Conservation (phyloP, 1,284 basidiomycete genomes). For the Hymenochaete sp. region DNA sequence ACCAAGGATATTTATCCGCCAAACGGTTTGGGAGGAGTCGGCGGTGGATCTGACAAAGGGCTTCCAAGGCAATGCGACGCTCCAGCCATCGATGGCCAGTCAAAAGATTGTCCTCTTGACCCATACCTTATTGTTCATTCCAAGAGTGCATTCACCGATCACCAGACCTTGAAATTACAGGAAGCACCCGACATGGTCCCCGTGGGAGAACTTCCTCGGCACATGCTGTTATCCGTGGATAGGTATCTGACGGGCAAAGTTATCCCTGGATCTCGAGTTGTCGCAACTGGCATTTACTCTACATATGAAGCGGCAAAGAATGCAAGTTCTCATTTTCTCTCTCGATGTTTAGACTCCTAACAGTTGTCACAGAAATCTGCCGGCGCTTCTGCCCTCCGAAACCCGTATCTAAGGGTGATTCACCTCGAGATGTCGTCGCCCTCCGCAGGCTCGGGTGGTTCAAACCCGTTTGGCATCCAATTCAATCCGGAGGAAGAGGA, state of each 20-base stretch:
- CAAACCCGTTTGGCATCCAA: slow-evolving; percentile 73
- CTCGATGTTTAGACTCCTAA: background rate
- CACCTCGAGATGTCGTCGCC: slow-evolving; percentile 86
- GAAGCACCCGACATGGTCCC: slow-evolving; percentile 99
- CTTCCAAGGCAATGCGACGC: slow-evolving; percentile 83
- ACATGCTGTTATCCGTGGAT: slow-evolving; percentile 91
- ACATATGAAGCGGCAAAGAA: slow-evolving; percentile 86
- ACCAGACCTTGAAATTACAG: slow-evolving; percentile 94
- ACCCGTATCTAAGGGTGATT: slow-evolving; percentile 89
- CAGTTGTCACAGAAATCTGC: slow-evolving; percentile 46
- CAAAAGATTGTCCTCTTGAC: slow-evolving; percentile 91
- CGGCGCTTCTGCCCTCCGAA: slow-evolving; percentile 76
- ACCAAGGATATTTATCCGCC: slow-evolving; percentile 77
- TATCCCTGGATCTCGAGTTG: slow-evolving; percentile 89
- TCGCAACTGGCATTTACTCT: slow-evolving; percentile 95
- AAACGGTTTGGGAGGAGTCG: slow-evolving; percentile 81
- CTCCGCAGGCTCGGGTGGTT: slow-evolving; percentile 52
- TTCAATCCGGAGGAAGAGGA: slow-evolving; percentile 97
- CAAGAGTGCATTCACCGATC: slow-evolving; percentile 91
- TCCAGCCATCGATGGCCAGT: slow-evolving; percentile 62
- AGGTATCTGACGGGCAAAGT: slow-evolving; percentile 85
- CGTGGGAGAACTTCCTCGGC: slow-evolving; percentile 93
- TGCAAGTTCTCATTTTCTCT: slow-evolving; percentile 34
- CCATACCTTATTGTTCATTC: slow-evolving; percentile 96
- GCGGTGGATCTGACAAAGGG: slow-evolving; percentile 70